phyloP scores from a whole-genome alignment of 2,329 filamentous ascomycete genomes.

The Sphaceloma murrayae region DNA sequence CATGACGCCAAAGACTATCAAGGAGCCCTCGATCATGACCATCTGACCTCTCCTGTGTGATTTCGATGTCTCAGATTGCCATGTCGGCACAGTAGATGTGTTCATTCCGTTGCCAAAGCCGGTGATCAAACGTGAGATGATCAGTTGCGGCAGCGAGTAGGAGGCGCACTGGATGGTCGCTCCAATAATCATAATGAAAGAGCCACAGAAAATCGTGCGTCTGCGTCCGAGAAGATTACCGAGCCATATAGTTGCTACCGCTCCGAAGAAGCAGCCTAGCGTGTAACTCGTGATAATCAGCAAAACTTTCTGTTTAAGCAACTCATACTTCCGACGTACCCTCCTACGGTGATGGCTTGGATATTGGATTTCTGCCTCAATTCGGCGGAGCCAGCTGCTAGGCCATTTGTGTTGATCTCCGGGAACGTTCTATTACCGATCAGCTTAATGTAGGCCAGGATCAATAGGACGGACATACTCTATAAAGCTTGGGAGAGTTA shows the following conservation, averaged over 20 bases:
- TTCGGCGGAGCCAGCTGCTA: slow-evolving; percentile 15
- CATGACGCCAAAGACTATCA: slow-evolving; percentile 44
- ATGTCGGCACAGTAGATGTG: slow-evolving; percentile 44
- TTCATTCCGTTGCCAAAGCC: slow-evolving; percentile 43
- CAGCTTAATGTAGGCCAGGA: background rate
- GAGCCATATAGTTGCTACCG: slow-evolving; percentile 40
- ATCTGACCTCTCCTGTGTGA: slow-evolving; percentile 42
- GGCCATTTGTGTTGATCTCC: slow-evolving; percentile 28
- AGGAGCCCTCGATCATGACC: slow-evolving; percentile 42
- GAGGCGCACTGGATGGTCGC: slow-evolving; percentile 38
- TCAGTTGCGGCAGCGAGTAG: slow-evolving; percentile 38
- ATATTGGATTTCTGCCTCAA: slow-evolving; percentile 19
- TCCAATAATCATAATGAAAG: slow-evolving; percentile 38
- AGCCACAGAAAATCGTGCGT: slow-evolving; percentile 41
- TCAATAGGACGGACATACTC: slow-evolving; percentile 21
- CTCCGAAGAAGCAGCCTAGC: slow-evolving; percentile 42
- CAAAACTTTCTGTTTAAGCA: background rate
- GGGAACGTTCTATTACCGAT: slow-evolving; percentile 26
- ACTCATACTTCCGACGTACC: too few species aligned
- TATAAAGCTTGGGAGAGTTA: slow-evolving; percentile 34
- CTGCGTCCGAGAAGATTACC: slow-evolving; percentile 45
- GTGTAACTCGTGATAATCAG: slow-evolving; percentile 24
- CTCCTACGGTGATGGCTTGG: slow-evolving; percentile 24
- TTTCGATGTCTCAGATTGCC: slow-evolving; percentile 43
- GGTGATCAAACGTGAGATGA: slow-evolving; percentile 40